phyloP scores from a whole-genome alignment of 352 stramenopile species.

The Globisporangium radiosum region DNA sequence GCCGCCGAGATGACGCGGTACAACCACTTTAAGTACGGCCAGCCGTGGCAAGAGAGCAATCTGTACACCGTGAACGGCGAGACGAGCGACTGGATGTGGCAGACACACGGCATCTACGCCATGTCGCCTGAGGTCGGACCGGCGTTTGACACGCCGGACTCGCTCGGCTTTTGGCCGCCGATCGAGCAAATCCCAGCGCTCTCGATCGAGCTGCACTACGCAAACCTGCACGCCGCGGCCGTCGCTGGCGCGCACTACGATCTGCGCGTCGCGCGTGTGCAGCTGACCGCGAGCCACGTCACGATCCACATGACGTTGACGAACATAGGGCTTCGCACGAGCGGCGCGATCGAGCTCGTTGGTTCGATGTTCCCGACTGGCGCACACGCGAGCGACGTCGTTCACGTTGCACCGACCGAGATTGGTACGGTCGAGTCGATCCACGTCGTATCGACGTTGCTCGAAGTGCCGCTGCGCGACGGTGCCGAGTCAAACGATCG shows the following conservation, averaged over 20 bases:
- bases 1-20: constrained; percentile 66
- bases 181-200: constrained; percentile 44
- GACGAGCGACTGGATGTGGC: constrained; percentile 86
- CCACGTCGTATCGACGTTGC: not conserved
- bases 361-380: constrained; percentile 28
- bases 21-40: constrained; percentile 71
- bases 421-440: constrained; percentile 15
- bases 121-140: constrained; percentile 84
- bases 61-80: constrained; percentile 85
- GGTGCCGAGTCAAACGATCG: not conserved
- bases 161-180: constrained; percentile 64
- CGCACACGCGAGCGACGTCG: constrained; percentile 20
- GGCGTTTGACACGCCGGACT: constrained; percentile 28
- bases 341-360: constrained; percentile 23
- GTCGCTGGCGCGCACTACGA: constrained; percentile 52
- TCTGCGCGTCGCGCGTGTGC: constrained; percentile 25
- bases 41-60: constrained; percentile 80
- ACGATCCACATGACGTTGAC: constrained; percentile 25
- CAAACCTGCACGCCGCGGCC: constrained; percentile 51
- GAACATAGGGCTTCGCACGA: constrained; percentile 32
- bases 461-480: constrained; percentile 10
- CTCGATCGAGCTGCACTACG: constrained; percentile 64
- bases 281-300: constrained; percentile 12
- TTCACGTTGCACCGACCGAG: constrained; percentile 14
- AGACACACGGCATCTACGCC: constrained; percentile 67